A percentile compares a stretch with the other conserved stretches of the same genome.
These are phyloP conservation scores for Trapa bicornis DNA, from an alignment of 345 rosid genomes.

Conservation along the genomic window DNA sequence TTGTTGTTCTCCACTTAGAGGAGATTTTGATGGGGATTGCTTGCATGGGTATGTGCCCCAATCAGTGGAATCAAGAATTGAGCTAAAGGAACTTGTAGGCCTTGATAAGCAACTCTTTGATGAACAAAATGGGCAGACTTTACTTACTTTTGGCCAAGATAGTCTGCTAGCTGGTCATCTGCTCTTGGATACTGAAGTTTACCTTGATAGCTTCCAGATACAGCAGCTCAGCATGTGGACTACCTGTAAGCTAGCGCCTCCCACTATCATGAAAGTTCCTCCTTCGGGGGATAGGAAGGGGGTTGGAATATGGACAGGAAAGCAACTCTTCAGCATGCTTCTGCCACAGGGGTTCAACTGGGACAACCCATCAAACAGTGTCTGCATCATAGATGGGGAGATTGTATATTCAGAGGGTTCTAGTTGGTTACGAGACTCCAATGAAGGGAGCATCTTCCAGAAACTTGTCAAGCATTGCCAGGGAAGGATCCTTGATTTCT, in stretches of 20 bases:
- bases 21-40: constrained; percentile 97
- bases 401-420: constrained; percentile 53
- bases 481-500: constrained; percentile 43
- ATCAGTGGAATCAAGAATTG: constrained; percentile 54
- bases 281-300: constrained; percentile 5
- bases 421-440: constrained; percentile 60
- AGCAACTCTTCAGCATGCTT: constrained; percentile 71
- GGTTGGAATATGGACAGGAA: constrained; percentile 61
- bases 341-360: constrained; percentile 58
- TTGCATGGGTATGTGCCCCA: constrained; percentile 92
- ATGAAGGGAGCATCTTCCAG: constrained; percentile 50
- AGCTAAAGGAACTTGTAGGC: constrained; percentile 74
- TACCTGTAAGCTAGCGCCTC: constrained; percentile 25
- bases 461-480: constrained; percentile 37
- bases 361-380: constrained; percentile 27
- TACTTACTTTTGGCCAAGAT: constrained; percentile 72
- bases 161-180: constrained; percentile 68
- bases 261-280: constrained; percentile 41
- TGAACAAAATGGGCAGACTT: constrained; percentile 63
- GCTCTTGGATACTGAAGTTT: constrained; percentile 40
- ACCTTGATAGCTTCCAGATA: constrained; percentile 37
- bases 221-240: constrained; percentile 82
- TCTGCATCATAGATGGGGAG: constrained; percentile 47
- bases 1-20: constrained; percentile 76
- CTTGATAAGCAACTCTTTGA: constrained; percentile 65